Evolutionary conservation across 192 early-diverging fungal genomes (phyloP).

Genomic region (Backusella sp.): DNA sequence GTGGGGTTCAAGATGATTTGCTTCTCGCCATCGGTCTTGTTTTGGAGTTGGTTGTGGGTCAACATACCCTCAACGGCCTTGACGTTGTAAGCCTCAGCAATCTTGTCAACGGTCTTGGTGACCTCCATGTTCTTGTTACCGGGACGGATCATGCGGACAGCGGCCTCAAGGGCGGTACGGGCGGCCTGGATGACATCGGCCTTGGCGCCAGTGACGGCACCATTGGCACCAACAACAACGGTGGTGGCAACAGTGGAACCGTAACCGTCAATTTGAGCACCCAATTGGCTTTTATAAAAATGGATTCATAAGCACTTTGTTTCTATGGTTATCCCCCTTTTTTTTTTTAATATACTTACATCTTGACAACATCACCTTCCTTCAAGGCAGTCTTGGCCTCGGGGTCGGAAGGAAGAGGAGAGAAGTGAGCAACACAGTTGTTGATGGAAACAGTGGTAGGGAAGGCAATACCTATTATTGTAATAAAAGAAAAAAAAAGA

Average conservation of each 20-base stretch:
- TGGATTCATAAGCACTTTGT: too few relatives aligned
- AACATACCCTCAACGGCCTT: slow-evolving; percentile 93
- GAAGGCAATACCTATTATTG: slow-evolving; percentile 76
- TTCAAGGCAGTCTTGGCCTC: slow-evolving; percentile 59
- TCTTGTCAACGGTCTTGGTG: slow-evolving; percentile 79
- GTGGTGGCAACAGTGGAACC: slow-evolving; percentile 81
- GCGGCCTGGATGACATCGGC: slow-evolving; percentile 91
- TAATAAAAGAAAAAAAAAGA: background rate
- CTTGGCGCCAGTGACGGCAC: slow-evolving; percentile 71
- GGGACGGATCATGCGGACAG: slow-evolving; percentile 83
- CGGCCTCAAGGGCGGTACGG: slow-evolving; percentile 79
- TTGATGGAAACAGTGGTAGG: slow-evolving; percentile 87
- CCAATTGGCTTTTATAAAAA: slow-evolving; percentile 59
- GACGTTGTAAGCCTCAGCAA: slow-evolving; percentile 78
- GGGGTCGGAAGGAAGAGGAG: slow-evolving; percentile 74
- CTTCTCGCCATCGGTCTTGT: slow-evolving; percentile 90
- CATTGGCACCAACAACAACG: slow-evolving; percentile 79
- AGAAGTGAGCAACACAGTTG: slow-evolving; percentile 81
- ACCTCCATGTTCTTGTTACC: slow-evolving; percentile 72
- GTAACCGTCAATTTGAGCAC: slow-evolving; percentile 92
- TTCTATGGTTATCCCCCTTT: too few relatives aligned
- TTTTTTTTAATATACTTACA: slow-evolving; percentile 51
- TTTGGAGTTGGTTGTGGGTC: slow-evolving; percentile 81
- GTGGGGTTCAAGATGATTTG: slow-evolving; percentile 90
- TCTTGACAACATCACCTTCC: slow-evolving; percentile 85